Evolutionary conservation across 2,329 filamentous ascomycete genomes (phyloP).

Genomic region (Paracoccidioides lutzii): DNA sequence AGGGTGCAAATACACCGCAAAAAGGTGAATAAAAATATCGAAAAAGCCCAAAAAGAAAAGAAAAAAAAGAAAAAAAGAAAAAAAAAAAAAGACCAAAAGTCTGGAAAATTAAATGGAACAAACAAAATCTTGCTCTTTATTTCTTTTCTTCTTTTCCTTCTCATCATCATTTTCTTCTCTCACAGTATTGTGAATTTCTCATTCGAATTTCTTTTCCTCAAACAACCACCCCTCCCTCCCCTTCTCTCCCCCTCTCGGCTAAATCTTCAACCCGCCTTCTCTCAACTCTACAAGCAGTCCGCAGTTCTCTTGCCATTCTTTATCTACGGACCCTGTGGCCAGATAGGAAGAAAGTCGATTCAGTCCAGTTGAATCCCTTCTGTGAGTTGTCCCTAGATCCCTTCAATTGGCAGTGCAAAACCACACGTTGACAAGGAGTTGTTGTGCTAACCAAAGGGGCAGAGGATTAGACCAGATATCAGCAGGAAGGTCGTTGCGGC

Average conservation of each 20-base stretch:
- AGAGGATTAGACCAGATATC: not conserved
- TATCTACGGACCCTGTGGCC: not conserved
- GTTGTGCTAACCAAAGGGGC: not conserved
- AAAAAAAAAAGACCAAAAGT: too few relatives aligned
- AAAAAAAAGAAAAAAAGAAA: not conserved
- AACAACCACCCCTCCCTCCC: not conserved
- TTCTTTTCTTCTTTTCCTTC: not conserved
- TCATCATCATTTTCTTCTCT: not conserved
- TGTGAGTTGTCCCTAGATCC: not conserved
- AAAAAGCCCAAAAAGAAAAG: slow-evolving; percentile 3
- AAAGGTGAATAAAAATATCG: not conserved
- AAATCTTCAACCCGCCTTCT: too few relatives aligned
- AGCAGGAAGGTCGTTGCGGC: not conserved
- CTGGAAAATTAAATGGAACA: too few relatives aligned
- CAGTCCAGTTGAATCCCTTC: not conserved
- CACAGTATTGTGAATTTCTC: not conserved
- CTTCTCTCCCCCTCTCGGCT: not conserved
- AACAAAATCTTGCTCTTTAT: not conserved
- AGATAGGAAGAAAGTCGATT: not conserved
- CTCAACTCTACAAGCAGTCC: not conserved
- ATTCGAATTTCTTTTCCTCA: not conserved
- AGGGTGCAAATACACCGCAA: too few relatives aligned
- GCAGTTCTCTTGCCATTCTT: not conserved
- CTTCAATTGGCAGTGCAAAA: not conserved
- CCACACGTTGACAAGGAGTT: not conserved